These are phyloP conservation scores for Phytopythium mirpurense DNA, from an alignment of 352 stramenopile genomes.

Conservation along the genomic window DNA sequence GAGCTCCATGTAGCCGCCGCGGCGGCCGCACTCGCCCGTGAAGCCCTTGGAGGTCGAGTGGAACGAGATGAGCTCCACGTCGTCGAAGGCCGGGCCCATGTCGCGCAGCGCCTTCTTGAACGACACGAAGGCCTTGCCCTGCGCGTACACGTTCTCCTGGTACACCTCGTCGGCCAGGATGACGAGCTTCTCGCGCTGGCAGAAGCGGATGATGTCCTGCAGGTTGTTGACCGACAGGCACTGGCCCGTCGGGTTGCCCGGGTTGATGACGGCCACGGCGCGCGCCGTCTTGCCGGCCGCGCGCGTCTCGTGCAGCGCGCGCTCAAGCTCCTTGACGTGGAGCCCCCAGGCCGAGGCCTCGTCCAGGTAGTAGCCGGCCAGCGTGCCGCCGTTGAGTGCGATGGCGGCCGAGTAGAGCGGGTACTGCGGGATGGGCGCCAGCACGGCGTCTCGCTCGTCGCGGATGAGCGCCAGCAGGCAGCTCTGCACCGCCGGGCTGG, in stretches of 20 bases:
- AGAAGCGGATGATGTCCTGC: constrained; percentile 95
- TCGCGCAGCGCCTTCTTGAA: constrained; percentile 94
- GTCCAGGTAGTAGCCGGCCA: constrained; percentile 97
- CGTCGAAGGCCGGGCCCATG: constrained; percentile 72
- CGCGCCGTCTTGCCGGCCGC: constrained; percentile 90
- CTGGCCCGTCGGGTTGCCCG: constrained; percentile 97
- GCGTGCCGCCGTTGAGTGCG: constrained; percentile 90
- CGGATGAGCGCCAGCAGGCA: constrained; percentile 91
- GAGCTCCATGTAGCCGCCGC: constrained; percentile 97
- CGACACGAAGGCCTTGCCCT: constrained; percentile 91
- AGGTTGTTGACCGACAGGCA: constrained; percentile 87
- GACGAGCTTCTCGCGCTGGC: constrained; percentile 91
- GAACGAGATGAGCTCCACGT: constrained; percentile 98
- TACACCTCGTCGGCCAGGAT: constrained; percentile 99
- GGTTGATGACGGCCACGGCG: constrained; percentile 99
- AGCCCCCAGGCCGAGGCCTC: constrained; percentile 93
- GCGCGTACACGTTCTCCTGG: constrained; percentile 98
- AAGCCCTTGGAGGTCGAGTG: constrained; percentile 99
- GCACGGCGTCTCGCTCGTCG: constrained; percentile 81
- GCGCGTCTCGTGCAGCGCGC: constrained; percentile 85
- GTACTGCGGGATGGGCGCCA: constrained; percentile 99
- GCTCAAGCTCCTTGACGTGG: constrained; percentile 86
- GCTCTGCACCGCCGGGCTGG: constrained; percentile 93
- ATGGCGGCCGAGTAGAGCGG: constrained; percentile 98
- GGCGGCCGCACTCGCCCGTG: constrained; percentile 97